phyloP scores from a whole-genome alignment of 2,329 filamentous ascomycete genomes.

The Fusarium neocosmosporiellum region DNA sequence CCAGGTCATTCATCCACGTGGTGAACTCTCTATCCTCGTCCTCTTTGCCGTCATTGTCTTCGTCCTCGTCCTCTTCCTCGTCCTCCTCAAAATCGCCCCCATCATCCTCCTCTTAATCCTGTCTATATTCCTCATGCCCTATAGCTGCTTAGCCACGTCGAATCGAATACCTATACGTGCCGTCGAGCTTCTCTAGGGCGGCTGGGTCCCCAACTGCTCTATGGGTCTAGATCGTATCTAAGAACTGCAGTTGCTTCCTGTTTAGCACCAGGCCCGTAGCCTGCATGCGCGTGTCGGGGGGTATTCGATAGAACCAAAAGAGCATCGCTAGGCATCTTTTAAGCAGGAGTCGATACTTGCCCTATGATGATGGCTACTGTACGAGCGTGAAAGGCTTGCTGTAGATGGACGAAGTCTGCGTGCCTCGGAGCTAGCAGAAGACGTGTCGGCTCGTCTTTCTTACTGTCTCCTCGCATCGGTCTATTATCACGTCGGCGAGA shows the following conservation, averaged over 20 bases:
- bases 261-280: not conserved
- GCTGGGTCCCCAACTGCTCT: not conserved
- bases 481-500: not conserved
- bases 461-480: not conserved
- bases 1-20: not conserved
- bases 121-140: not conserved
- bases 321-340: slow-evolving; percentile 7
- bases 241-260: slow-evolving; percentile 4
- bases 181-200: not conserved
- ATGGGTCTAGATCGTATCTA: slow-evolving; percentile 3
- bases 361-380: not conserved
- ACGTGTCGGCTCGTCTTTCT: not conserved
- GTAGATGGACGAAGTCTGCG: not conserved
- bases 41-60: not conserved
- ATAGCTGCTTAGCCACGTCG: not conserved
- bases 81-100: not conserved
- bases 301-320: slow-evolving; percentile 2
- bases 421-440: slow-evolving; percentile 11
- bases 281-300: not conserved
- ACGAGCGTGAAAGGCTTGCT: not conserved
- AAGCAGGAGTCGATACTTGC: slow-evolving; percentile 1
- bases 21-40: not conserved
- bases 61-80: not conserved
- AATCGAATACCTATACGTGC: not conserved
- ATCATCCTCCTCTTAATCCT: not conserved